Evolutionary conservation across 2,329 filamentous ascomycete genomes (phyloP), one percentile per base, ranked within the genome.

Genomic region (Fusarium albosuccineum): DNA sequence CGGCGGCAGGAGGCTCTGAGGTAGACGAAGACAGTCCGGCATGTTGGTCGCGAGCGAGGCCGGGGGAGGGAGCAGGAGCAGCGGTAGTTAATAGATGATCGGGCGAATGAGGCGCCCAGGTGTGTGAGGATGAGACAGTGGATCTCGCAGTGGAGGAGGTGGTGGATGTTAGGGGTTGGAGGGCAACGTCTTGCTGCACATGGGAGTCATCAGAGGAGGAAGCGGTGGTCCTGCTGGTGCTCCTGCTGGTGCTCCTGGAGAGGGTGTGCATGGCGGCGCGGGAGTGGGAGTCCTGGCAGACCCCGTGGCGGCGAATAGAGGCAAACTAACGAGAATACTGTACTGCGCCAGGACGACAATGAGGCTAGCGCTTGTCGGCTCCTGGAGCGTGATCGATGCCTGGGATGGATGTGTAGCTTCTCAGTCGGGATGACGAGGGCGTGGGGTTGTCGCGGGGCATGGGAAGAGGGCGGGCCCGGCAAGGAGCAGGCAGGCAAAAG

Each of bases 141-240:
- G 72, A 70, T 53, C 68, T 57, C 48, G 52, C 57, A 60, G 70
- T 67, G 68, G 71, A 72, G 66, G 70, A 71, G 42, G 70, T 67
- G 49, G 70, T 45, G 58, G 71, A 64, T 63, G 70, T 70, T 68
- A 78, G 74, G 69, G 73, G 74, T 62, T 74, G 73, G 55, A 78
- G 76, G 59, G 73, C 65, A 22, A 22, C 22, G 22, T 22, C 22
- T 22, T 22, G 22, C 22, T 22, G 22, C 22, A 22, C 22, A 22
- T 22, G 22, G 22, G 22, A 22, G 22, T 22, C 22, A 22, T 11
- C 30, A 37, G 60, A 41, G 40, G 64, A 34, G 34, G 58, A 49
- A 64, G 50, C 53, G 53, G 63, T 59, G 48, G 57, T 63, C 49
- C 57, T 70, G 68, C 61, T 57, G 53, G 51, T 22, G 62, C 67